Evolutionary conservation across 2,329 filamentous ascomycete species (phyloP).

Genomic region (Cytospora piceicola): DNA sequence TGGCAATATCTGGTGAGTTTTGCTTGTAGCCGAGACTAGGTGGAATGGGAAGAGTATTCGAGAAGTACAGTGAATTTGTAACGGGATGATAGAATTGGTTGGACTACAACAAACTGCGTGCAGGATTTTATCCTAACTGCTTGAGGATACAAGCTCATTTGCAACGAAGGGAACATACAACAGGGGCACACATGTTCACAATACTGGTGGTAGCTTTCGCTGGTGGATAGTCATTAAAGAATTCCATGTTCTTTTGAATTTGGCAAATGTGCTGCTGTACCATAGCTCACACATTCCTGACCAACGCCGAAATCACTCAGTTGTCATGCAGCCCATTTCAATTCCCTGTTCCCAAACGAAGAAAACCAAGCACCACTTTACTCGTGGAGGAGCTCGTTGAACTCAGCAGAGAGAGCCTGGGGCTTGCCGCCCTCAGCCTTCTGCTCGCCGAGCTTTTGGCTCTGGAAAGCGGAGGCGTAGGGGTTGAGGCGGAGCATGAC

Average conservation of each 20-base stretch:
- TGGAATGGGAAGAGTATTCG: not conserved
- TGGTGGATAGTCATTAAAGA: slow-evolving; percentile 26
- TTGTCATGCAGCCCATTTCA: slow-evolving; percentile 30
- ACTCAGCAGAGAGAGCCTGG: slow-evolving; percentile 33
- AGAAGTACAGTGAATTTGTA: not conserved
- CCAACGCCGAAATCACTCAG: slow-evolving; percentile 31
- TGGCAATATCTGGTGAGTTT: not conserved
- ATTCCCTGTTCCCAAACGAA: slow-evolving; percentile 28
- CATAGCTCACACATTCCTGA: slow-evolving; percentile 31
- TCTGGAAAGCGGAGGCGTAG: slow-evolving; percentile 88
- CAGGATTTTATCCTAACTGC: not conserved
- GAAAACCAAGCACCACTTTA: slow-evolving; percentile 24
- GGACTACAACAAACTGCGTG: not conserved
- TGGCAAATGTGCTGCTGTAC: slow-evolving; percentile 30
- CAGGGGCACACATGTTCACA: slow-evolving; percentile 12
- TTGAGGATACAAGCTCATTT: not conserved
- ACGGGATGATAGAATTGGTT: not conserved
- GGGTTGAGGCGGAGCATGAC: slow-evolving; percentile 98
- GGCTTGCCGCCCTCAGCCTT: slow-evolving; percentile 45
- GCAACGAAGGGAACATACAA: not conserved
- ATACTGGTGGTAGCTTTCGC: slow-evolving; percentile 1
- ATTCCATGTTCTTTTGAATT: slow-evolving; percentile 30
- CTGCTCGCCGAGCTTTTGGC: slow-evolving; percentile 79
- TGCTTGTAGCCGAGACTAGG: not conserved
- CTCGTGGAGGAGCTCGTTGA: slow-evolving; percentile 37